Base-by-base conservation (phyloP, 805 yeast species). In the Priceomyces carsonii region DNA sequence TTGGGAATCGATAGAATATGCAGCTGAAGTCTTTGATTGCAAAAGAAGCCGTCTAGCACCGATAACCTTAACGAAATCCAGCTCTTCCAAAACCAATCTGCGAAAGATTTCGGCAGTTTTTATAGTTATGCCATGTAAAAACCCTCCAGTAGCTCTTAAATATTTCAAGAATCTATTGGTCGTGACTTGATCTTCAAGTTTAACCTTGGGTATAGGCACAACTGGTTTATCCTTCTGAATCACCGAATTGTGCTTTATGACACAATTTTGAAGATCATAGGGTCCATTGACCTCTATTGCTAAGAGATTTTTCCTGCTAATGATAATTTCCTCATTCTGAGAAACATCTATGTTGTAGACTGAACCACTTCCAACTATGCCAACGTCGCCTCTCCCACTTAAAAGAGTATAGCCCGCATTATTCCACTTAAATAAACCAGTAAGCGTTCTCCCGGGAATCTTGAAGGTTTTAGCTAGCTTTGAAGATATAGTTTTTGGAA, bases 371-470 rank as follows among this genome's bases (percentile, higher is more conserved):
- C 83, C 85, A 10, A 67, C 73, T 10, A 80, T 43, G 1, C 79
- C 78, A 2, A 66, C 66, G 33, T 66, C 71, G 0, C 86, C 86
- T 40, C 85, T 63, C 1, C 86, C 85, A 17, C 73, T 67, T 5
- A 78, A 43, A 23, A 75, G 57, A 0, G 70, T 59, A 47, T 69
- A 79, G 0, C 80, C 80, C 8, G 58, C 34, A 20, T 54, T 55
- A 21, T 42, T 40, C 57, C 64, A 62, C 14, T 47, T 44, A 40
- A 45, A 49, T 13, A 76, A 50, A 0, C 81, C 80, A 1, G 79
- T 72, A 3, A 49, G 36, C 4, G 64, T 45, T 8, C 50, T 49
- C 4, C 45, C 37, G 2, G 61, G 36, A 6, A 53, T 29, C 6
- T 44, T 43, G 20, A 59, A 38, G 24, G 38, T 38, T 26, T 50